These are phyloP conservation scores for Psilocybe mexicana DNA, from an alignment of 1,284 basidiomycete genomes.

Conservation along the genomic window DNA sequence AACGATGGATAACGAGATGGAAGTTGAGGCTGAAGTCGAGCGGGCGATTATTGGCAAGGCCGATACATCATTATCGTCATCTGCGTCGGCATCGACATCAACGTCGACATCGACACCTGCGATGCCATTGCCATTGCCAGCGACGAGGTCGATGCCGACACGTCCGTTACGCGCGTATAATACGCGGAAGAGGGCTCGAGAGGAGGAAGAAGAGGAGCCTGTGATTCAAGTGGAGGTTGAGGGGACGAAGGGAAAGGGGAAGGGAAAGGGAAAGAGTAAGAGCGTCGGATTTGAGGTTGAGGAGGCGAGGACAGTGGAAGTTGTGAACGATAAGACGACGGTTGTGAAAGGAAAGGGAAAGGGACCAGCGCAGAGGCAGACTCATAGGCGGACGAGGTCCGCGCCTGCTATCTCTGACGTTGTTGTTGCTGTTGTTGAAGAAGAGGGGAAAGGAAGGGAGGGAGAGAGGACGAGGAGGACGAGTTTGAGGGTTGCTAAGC, in stretches of 20 bases:
- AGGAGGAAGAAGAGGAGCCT: background rate
- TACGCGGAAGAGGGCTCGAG: conserved; percentile 7
- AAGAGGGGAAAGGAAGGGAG: background rate
- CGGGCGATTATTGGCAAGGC: too few relatives aligned
- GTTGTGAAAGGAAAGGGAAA: background rate
- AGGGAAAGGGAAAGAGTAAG: background rate
- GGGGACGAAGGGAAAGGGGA: background rate
- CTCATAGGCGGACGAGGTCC: too few relatives aligned
- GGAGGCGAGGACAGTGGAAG: background rate
- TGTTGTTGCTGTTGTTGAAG: background rate
- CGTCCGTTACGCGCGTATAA: background rate
- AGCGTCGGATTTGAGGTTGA: background rate
- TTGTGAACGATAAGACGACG: background rate
- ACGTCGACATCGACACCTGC: background rate
- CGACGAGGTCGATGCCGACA: background rate
- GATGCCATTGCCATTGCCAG: too few relatives aligned
- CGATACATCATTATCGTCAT: too few relatives aligned
- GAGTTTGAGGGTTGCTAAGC: background rate
- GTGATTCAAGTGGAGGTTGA: background rate
- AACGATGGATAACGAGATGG: too few relatives aligned
- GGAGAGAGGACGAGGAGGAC: background rate
- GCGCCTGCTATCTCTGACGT: background rate
- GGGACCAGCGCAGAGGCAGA: too few relatives aligned
- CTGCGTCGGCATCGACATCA: background rate
- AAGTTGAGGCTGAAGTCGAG: too few relatives aligned